Percentiles rank a stretch among this genome's conserved stretches.
phyloP scores from a whole-genome alignment of 257 asterid genomes.

The Henckelia pumila region DNA sequence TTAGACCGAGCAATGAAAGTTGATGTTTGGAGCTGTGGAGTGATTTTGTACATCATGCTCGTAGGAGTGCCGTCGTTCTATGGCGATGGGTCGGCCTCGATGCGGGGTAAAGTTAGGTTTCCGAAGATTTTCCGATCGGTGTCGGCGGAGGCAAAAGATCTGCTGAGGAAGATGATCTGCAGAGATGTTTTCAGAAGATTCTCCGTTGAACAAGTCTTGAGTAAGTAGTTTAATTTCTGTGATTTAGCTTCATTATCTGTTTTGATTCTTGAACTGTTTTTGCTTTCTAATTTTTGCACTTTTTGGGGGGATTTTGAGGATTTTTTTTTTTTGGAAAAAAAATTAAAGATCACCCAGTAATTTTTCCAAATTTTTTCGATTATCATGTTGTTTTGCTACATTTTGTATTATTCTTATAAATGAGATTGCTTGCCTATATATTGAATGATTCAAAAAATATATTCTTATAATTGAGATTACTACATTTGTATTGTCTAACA shows the following conservation, averaged over 20 bases:
- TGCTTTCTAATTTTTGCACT: not conserved
- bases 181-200: constrained; percentile 53
- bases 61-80: constrained; percentile 83
- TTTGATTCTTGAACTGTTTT: not conserved
- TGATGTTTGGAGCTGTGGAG: constrained; percentile 91
- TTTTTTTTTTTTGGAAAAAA: too few relatives aligned
- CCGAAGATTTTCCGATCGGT: constrained; percentile 64
- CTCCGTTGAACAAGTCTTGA: constrained; percentile 78
- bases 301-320: not conserved
- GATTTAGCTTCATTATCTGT: not conserved
- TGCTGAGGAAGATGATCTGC: constrained; percentile 78
- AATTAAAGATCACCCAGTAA: too few relatives aligned
- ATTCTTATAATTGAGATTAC: too few relatives aligned
- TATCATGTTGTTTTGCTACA: too few relatives aligned
- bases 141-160: constrained; percentile 76
- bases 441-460: too few relatives aligned
- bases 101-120: constrained; percentile 68
- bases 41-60: constrained; percentile 76
- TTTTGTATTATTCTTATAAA: too few relatives aligned
- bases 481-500: too few relatives aligned
- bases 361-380: too few relatives aligned
- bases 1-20: too few relatives aligned
- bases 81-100: constrained; percentile 69
- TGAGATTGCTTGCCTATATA: too few relatives aligned
- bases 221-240: constrained; percentile 44